These are phyloP conservation scores for Teratosphaeria pseudoeucalypti DNA, from an alignment of 2,329 filamentous ascomycete genomes.

Conservation along the genomic window DNA sequence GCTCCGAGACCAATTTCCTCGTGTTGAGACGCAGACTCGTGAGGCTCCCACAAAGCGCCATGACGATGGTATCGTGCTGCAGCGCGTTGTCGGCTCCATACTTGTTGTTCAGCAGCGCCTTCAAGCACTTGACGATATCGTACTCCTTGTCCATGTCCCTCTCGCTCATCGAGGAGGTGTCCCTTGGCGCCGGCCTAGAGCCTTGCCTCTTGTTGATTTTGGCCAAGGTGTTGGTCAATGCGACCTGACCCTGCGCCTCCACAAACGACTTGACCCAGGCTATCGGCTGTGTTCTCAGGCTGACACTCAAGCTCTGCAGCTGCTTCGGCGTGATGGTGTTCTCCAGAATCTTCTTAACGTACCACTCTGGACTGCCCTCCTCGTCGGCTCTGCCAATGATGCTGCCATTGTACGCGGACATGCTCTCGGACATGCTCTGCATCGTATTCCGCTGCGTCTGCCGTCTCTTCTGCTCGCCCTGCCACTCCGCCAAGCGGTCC, in stretches of 20 bases:
- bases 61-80: conserved; percentile 77
- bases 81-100: conserved; percentile 95
- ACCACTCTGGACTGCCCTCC: conserved; percentile 96
- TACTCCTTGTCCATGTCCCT: conserved; percentile 86
- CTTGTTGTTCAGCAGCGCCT: conserved; percentile 98
- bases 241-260: conserved; percentile 93
- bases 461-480: conserved; percentile 84
- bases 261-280: conserved; percentile 94
- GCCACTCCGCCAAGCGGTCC: conserved; percentile 83
- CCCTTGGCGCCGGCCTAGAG: conserved; percentile 54
- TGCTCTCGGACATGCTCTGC: conserved; percentile 54
- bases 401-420: conserved; percentile 37
- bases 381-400: conserved; percentile 76
- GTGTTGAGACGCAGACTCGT: conserved; percentile 84
- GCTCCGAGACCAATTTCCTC: conserved; percentile 88
- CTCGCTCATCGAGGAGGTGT: conserved; percentile 51
- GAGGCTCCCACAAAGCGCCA: conserved; percentile 75
- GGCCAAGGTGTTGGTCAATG: conserved; percentile 81
- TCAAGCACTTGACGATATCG: conserved; percentile 94
- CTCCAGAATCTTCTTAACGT: conserved; percentile 92
- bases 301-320: conserved; percentile 85
- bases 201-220: conserved; percentile 87
- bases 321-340: conserved; percentile 87
- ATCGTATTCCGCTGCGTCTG: conserved; percentile 58
- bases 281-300: conserved; percentile 88